Evolutionary conservation across 169 alveolate genomes (phyloP).

Genomic region (Theileria equi): DNA sequence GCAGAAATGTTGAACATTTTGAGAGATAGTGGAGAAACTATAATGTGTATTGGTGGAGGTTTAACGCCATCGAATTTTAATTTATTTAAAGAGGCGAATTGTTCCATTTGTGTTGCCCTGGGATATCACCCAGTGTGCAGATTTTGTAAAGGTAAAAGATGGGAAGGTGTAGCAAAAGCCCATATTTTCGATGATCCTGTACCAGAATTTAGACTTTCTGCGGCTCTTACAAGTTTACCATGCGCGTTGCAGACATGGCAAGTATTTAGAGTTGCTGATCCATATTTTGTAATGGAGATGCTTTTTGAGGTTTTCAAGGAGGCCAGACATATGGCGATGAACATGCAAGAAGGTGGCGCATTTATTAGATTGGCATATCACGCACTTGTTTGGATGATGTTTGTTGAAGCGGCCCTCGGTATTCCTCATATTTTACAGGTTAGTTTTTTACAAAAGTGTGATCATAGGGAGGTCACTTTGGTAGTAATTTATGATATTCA

Average conservation of each 20-base stretch:
- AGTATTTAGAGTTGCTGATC: constrained; percentile 55
- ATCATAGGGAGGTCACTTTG: no score
- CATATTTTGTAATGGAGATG: constrained; percentile 58
- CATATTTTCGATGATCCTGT: constrained; percentile 50
- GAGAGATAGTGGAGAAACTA: constrained; percentile 54
- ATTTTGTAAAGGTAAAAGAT: constrained; percentile 61
- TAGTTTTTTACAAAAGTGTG: no score
- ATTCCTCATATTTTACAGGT: constrained; percentile 18
- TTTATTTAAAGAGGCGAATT: constrained; percentile 43
- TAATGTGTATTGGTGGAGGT: constrained; percentile 65
- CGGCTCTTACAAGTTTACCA: constrained; percentile 59
- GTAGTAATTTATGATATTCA: no score
- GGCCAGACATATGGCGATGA: constrained; percentile 46
- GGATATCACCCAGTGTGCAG: constrained; percentile 65
- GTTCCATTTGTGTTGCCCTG: constrained; percentile 54
- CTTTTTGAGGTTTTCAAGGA: constrained; percentile 52
- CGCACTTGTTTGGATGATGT: constrained; percentile 36
- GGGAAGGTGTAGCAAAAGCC: constrained; percentile 56
- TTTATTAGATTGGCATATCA: constrained; percentile 43
- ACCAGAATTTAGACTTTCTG: constrained; percentile 52
- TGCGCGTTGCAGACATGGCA: constrained; percentile 49
- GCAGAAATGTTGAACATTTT: constrained; percentile 54
- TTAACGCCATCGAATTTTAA: constrained; percentile 43
- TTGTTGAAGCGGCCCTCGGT: constrained; percentile 22
- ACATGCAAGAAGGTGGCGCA: constrained; percentile 54